A percentile compares a stretch with the other conserved stretches of the same genome.
phyloP scores from a whole-genome alignment of 1,284 basidiomycete genomes.

The Xerocomus nothofagi region DNA sequence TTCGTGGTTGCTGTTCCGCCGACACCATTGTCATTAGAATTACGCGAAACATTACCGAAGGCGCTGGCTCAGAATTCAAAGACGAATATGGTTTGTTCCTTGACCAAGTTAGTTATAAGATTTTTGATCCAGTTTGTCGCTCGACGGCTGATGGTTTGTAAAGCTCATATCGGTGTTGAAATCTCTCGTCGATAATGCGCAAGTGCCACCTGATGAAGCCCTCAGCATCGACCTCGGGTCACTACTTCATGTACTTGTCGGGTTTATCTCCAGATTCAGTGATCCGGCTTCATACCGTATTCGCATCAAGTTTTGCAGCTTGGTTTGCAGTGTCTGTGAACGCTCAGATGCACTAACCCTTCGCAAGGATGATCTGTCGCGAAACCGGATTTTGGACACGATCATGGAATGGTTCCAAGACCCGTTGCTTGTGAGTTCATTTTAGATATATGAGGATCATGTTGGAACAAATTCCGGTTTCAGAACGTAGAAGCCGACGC shows the following conservation, averaged over 20 bases:
- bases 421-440: constrained; percentile 43
- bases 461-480: constrained; percentile 12
- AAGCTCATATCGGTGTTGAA: constrained; percentile 76
- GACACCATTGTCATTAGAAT: constrained; percentile 38
- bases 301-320: constrained; percentile 73
- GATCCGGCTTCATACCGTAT: constrained; percentile 58
- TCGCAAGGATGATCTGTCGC: constrained; percentile 63
- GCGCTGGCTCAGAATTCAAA: constrained; percentile 46
- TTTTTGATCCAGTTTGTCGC: constrained; percentile 5
- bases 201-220: constrained; percentile 57
- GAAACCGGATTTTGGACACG: constrained; percentile 74
- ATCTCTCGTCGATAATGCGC: constrained; percentile 73
- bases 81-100: constrained; percentile 66
- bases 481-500: constrained; percentile 33
- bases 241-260: constrained; percentile 62
- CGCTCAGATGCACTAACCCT: constrained; percentile 61
- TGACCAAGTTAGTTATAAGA: constrained; percentile 60
- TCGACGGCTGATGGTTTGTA: constrained; percentile 10
- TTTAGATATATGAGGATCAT: neutral
- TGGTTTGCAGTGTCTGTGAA: constrained; percentile 69
- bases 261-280: constrained; percentile 65
- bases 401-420: constrained; percentile 77
- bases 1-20: neutral
- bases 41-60: constrained; percentile 44
- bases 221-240: constrained; percentile 71